Percentiles rank a stretch among this genome's conserved stretches.
Evolutionary conservation across 2,329 filamentous ascomycete genomes (phyloP).

Genomic region (Pyrenochaeta sp.): DNA sequence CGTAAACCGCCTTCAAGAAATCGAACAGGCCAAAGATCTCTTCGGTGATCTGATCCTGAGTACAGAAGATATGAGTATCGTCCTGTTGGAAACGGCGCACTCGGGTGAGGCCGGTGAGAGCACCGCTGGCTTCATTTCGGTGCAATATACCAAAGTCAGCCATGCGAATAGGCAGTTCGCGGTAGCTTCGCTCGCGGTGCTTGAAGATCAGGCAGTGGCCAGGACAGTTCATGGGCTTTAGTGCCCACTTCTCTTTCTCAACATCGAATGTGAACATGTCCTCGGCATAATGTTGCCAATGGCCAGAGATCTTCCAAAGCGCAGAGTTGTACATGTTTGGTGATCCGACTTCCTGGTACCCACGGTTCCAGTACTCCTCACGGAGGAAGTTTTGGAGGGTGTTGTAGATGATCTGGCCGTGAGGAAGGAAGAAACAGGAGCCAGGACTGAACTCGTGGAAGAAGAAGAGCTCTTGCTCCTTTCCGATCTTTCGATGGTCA

Average conservation of each 20-base stretch:
- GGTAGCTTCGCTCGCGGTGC: constrained; percentile 83
- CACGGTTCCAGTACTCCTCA: constrained; percentile 89
- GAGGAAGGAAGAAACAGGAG: constrained; percentile 89
- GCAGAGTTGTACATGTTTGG: constrained; percentile 96
- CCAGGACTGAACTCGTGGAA: constrained; percentile 95
- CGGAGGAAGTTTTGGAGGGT: constrained; percentile 81
- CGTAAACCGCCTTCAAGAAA: constrained; percentile 81
- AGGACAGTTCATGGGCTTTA: constrained; percentile 99
- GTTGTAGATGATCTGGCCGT: constrained; percentile 94
- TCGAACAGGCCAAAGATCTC: constrained; percentile 88
- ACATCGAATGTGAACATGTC: constrained; percentile 91
- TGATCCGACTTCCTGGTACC: constrained; percentile 93
- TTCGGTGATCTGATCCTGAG: constrained; percentile 75
- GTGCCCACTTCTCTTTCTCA: constrained; percentile 83
- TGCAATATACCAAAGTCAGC: constrained; percentile 97
- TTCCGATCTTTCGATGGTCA: constrained; percentile 91
- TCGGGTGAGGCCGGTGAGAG: constrained; percentile 86
- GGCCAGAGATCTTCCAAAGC: constrained; percentile 92
- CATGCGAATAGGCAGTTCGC: constrained; percentile 88
- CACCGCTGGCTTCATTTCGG: constrained; percentile 93
- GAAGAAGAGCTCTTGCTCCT: constrained; percentile 97
- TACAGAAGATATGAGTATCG: constrained; percentile 95
- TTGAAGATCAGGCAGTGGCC: constrained; percentile 90
- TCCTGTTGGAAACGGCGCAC: constrained; percentile 96
- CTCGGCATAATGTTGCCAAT: constrained; percentile 91